A percentile compares a stretch with the other conserved stretches of the same genome.
Evolutionary conservation across 1,284 basidiomycete genomes (phyloP).

Genomic region (Ustilago shanxiensis): DNA sequence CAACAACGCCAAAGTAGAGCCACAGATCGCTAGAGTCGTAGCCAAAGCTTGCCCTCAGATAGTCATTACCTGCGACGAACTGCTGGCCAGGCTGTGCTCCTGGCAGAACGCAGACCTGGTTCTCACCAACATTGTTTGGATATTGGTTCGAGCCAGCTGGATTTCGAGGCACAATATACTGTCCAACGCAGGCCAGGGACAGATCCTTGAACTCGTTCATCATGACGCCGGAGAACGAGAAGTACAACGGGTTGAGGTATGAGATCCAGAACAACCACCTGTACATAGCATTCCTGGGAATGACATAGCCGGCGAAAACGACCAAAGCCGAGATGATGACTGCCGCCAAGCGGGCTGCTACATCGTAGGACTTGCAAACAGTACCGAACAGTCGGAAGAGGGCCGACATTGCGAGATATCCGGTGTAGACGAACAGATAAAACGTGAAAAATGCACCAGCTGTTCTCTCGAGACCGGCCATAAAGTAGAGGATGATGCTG

Average conservation of each 20-base stretch:
- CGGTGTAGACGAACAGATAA: conserved; percentile 57
- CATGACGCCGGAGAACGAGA: conserved; percentile 75
- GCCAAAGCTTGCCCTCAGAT: conserved; percentile 48
- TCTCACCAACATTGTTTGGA: conserved; percentile 31
- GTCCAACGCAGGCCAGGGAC: conserved; percentile 42
- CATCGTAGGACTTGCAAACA: conserved; percentile 44
- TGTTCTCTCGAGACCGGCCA: conserved; percentile 49
- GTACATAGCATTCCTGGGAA: conserved; percentile 73
- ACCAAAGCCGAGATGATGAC: conserved; percentile 76
- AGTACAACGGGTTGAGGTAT: conserved; percentile 72
- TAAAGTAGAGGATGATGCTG: conserved; percentile 70
- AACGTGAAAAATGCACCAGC: conserved; percentile 69
- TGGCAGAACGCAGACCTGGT: conserved; percentile 53
- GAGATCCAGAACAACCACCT: conserved; percentile 70
- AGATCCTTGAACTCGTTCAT: conserved; percentile 74
- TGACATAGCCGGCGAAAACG: conserved; percentile 78
- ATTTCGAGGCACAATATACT: conserved; percentile 56
- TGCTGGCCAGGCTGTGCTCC: conserved; percentile 40
- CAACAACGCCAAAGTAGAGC: conserved; percentile 58
- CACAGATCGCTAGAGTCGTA: conserved; percentile 38
- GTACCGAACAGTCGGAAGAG: conserved; percentile 76
- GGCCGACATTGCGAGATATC: conserved; percentile 70
- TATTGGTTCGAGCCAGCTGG: conserved; percentile 33
- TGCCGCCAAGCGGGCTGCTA: conserved; percentile 73
- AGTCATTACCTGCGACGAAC: conserved; percentile 47